phyloP scores from a whole-genome alignment of 2,329 filamentous ascomycete genomes.

The Sarocladium kiliense region DNA sequence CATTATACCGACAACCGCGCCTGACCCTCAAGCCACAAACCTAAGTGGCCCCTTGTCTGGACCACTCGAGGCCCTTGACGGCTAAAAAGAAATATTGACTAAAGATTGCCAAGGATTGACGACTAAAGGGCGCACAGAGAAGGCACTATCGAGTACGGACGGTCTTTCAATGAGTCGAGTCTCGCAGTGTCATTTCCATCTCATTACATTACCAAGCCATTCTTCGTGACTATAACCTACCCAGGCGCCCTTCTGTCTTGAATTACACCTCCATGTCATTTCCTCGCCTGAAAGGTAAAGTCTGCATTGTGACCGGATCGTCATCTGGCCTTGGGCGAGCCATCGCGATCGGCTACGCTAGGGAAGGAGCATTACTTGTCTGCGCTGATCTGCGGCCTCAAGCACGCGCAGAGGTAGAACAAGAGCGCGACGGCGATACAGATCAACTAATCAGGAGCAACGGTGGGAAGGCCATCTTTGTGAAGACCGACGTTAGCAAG shows the following conservation, averaged over 20 bases:
- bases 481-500: constrained; percentile 36
- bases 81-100: too few species aligned
- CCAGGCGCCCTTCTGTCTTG: too few species aligned
- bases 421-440: constrained; percentile 17
- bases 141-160: neutral
- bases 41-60: too few species aligned
- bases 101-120: neutral
- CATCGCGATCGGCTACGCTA: constrained; percentile 35
- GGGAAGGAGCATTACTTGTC: constrained; percentile 35
- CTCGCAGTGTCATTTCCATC: neutral
- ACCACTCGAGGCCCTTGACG: too few species aligned
- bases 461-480: constrained; percentile 33
- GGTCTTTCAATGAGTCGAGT: neutral
- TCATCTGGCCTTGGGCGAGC: constrained; percentile 41
- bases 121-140: neutral
- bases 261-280: neutral
- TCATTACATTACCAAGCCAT: neutral
- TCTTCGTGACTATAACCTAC: neutral
- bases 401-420: constrained; percentile 16
- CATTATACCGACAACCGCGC: too few species aligned
- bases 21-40: too few species aligned
- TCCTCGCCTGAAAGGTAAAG: constrained; percentile 3
- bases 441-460: constrained; percentile 30
- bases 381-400: constrained; percentile 32
- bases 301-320: constrained; percentile 19